Conservation (phyloP, 2,329 filamentous ascomycete species). For the Aspergillus udagawae region DNA sequence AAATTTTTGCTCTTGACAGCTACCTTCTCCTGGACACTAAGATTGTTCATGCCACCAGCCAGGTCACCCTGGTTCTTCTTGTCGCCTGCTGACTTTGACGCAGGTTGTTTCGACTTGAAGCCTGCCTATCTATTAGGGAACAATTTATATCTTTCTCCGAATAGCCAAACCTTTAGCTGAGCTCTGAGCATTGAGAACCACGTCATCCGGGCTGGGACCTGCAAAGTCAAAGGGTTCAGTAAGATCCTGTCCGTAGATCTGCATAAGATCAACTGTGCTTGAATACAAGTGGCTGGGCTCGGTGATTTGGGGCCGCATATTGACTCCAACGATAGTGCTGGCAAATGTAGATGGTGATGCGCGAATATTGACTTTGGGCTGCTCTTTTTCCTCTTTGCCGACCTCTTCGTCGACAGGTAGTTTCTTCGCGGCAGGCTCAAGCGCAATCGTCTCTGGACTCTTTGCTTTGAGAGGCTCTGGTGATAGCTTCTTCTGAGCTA, state of each 20-base stretch:
- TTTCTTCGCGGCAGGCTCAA: slow-evolving; percentile 4
- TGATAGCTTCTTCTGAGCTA: slow-evolving; percentile 15
- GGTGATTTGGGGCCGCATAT: slow-evolving; percentile 20
- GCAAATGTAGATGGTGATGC: slow-evolving; percentile 51
- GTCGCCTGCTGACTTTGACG: slow-evolving; percentile 36
- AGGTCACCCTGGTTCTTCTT: slow-evolving; percentile 44
- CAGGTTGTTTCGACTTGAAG: slow-evolving; percentile 41
- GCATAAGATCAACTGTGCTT: slow-evolving; percentile 32
- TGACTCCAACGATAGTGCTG: slow-evolving; percentile 37
- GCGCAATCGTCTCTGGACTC: slow-evolving; percentile 1
- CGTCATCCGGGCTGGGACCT: slow-evolving; percentile 85
- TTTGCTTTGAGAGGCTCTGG: slow-evolving; percentile 14
- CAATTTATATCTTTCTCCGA: slow-evolving; percentile 34
- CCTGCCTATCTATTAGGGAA: slow-evolving; percentile 42
- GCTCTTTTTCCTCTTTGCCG: slow-evolving; percentile 11
- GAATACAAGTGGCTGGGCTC: slow-evolving; percentile 32
- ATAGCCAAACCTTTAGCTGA: slow-evolving; percentile 68
- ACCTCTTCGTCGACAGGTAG: slow-evolving; percentile 4
- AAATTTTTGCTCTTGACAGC: slow-evolving; percentile 70
- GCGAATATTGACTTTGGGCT: slow-evolving; percentile 29
- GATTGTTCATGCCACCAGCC: slow-evolving; percentile 45
- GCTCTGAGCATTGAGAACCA: slow-evolving; percentile 78
- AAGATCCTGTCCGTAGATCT: slow-evolving; percentile 37
- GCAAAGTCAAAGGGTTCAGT: slow-evolving; percentile 60
- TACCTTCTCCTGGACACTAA: slow-evolving; percentile 48